These are phyloP conservation scores for Naganishia vishniacii DNA, from an alignment of 768 basidiomycete species.

Conservation along the genomic window DNA sequence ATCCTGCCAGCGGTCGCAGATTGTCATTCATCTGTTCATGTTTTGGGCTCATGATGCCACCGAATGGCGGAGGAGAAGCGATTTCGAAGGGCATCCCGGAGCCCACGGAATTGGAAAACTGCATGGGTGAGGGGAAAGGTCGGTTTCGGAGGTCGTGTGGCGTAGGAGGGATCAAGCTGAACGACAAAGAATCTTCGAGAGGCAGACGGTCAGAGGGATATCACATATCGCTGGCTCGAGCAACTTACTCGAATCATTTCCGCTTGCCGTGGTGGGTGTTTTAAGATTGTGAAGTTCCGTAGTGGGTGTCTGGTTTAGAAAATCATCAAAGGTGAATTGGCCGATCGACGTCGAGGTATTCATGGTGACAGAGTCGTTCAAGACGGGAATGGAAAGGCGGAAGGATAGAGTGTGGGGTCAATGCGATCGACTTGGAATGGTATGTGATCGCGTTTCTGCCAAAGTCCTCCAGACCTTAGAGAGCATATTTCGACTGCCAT, in stretches of 20 bases:
- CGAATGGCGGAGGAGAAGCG: conserved; percentile 4
- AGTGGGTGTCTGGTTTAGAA: no score
- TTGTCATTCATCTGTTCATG: background rate
- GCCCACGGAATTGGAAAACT: background rate
- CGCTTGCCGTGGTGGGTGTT: conserved; percentile 6
- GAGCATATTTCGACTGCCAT: no score
- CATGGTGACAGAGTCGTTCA: background rate
- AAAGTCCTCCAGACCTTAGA: background rate
- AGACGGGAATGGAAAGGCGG: background rate
- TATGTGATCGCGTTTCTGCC: background rate
- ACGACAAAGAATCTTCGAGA: conserved; percentile 8
- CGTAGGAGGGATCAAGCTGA: conserved; percentile 28
- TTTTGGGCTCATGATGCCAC: conserved; percentile 15
- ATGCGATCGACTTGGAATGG: conserved; percentile 6
- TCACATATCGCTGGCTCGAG: background rate
- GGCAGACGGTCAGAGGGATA: background rate
- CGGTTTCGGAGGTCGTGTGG: conserved; percentile 17
- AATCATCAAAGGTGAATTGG: conserved; percentile 23
- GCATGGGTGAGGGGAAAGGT: conserved; percentile 1
- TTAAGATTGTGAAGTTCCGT: no score
- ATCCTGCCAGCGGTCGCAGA: conserved; percentile 1
- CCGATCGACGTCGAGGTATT: background rate
- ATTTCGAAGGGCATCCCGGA: conserved; percentile 3
- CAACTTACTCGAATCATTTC: conserved; percentile 8
- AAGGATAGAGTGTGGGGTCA: background rate